Evolutionary conservation across 257 asterid genomes (phyloP).

Genomic region (Gentiana straminea): DNA sequence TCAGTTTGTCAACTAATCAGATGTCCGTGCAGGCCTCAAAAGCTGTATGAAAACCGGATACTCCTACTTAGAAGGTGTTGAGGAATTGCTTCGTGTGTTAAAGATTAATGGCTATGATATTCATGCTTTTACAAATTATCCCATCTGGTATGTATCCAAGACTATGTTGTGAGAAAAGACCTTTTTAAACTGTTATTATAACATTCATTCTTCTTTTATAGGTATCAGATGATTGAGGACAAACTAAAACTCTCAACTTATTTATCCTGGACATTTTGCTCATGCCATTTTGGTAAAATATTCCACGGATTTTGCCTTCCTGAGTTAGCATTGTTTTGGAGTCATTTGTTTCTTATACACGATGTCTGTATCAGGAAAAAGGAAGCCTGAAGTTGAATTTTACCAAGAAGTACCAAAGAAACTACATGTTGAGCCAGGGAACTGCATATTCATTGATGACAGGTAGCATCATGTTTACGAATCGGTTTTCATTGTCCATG

Average conservation of each 20-base stretch:
- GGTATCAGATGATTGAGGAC: constrained; percentile 83
- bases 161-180: constrained; percentile 6
- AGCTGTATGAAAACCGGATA: constrained; percentile 67
- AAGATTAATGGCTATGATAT: constrained; percentile 76
- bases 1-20: constrained; percentile 3
- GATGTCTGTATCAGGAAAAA: constrained; percentile 45
- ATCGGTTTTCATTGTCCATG: too few relatives aligned
- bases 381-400: constrained; percentile 81
- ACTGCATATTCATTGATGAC: constrained; percentile 79
- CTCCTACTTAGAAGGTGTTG: constrained; percentile 71
- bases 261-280: constrained; percentile 96
- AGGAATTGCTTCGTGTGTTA: constrained; percentile 52
- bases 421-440: constrained; percentile 50
- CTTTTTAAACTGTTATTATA: constrained; percentile 12
- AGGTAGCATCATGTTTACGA: constrained; percentile 28
- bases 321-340: neutral
- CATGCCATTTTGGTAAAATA: constrained; percentile 68
- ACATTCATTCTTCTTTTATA: constrained; percentile 19
- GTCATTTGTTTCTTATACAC: too few relatives aligned
- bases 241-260: constrained; percentile 66
- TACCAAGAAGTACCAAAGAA: constrained; percentile 55
- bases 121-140: constrained; percentile 89
- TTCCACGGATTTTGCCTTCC: constrained; percentile 1
- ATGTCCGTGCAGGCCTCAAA: constrained; percentile 58
- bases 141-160: constrained; percentile 50